Base-by-base conservation (phyloP, 1,284 basidiomycete genomes). In the Boletus mariae region DNA sequence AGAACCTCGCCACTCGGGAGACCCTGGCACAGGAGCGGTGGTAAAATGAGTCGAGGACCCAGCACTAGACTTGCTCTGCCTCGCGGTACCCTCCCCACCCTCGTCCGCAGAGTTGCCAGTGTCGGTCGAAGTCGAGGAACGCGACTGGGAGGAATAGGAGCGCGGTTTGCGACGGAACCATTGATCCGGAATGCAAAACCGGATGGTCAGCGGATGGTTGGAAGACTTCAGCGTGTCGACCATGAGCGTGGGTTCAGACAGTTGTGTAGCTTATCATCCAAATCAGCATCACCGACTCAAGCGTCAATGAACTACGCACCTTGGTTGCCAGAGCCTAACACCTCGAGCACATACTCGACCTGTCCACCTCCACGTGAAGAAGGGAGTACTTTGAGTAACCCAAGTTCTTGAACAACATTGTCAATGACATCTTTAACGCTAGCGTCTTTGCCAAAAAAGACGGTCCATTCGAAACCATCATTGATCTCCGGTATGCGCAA, bases 401-500 rank as follows among this genome's bases (percentile, higher is more conserved):
- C 90, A 12, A 93, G 75, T 63, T 90, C 83, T 44, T 82, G 80
- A 25, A 81, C 64, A 7, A 88, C 70, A 13, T 66, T 62, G 35
- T 80, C 72, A 44, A 90, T 67, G n/a, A 80, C 71, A 28, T 84
- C 78, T 25, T 73, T 66, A 2, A 82, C 80, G 11, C 78, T 82
- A 42, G 74, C 78, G 0, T 65, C 69, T 51, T 77, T 75, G 7
- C 85, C 78, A 48, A 90, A 73, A 67, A 84, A 92, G 44, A 81
- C 61, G 49, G 75, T 84, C 74, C 84, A 84, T 59, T 75, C 64
- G 61, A 85, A 90, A 2, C 76, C 83, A 62, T 92, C 90, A 54
- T 86, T 81, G 53, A 93, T 82, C 66, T 91, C 87, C 1, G 88
- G 90, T 20, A 93, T 82, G 51, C 89, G 84, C 41, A 78, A 69